Evolutionary conservation across 805 yeast species (phyloP).

Genomic region (Cyberlindnera nakhonratchasimensis): DNA sequence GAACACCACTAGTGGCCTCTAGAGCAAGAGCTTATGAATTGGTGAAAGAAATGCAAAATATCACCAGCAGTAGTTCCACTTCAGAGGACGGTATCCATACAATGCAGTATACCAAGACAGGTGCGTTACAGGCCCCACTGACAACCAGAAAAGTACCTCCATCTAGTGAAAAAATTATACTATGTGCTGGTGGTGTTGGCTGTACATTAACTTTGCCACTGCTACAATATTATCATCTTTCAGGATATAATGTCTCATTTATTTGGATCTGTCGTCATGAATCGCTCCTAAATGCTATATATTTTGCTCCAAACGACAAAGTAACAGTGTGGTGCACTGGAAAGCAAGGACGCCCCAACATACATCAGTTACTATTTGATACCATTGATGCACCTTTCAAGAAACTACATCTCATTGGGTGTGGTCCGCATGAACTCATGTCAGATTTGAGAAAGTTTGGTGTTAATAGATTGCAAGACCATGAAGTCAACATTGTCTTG

Average conservation of each 20-base stretch:
- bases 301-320: background rate
- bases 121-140: background rate
- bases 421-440: slow-evolving; percentile 26
- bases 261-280: slow-evolving; percentile 24
- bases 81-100: background rate
- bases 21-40: slow-evolving; percentile 6
- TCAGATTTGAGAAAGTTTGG: slow-evolving; percentile 24
- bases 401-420: slow-evolving; percentile 21
- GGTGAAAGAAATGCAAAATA: background rate
- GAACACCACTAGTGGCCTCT: background rate
- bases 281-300: slow-evolving; percentile 6
- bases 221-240: slow-evolving; percentile 9
- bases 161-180: slow-evolving; percentile 14
- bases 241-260: slow-evolving; percentile 17
- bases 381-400: slow-evolving; percentile 2
- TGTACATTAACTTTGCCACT: slow-evolving; percentile 18
- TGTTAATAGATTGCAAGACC: slow-evolving; percentile 5
- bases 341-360: slow-evolving; percentile 20
- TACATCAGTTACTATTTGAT: slow-evolving; percentile 17
- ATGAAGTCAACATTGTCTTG: slow-evolving; percentile 18
- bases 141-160: background rate
- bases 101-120: background rate
- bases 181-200: slow-evolving; percentile 25
- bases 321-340: slow-evolving; percentile 22
- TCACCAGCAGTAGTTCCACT: background rate